A percentile compares a stretch with the other conserved stretches of the same genome.
phyloP scores from a whole-genome alignment of 2,329 filamentous ascomycete genomes.

The Amphichorda felina region DNA sequence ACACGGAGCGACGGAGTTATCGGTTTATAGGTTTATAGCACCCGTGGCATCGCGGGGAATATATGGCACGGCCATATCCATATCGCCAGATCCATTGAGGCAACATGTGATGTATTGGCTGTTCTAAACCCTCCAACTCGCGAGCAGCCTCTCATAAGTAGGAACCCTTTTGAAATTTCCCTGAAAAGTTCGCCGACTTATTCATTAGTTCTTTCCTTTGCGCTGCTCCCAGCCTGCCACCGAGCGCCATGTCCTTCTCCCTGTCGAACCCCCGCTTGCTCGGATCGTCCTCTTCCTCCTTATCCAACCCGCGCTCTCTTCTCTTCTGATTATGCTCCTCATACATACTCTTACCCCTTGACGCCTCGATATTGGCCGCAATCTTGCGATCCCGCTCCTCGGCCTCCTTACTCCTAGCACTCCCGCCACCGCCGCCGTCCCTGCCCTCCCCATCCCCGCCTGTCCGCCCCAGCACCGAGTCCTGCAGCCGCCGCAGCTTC shows the following conservation, averaged over 20 bases:
- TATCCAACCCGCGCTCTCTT: slow-evolving; percentile 15
- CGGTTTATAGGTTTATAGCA: neutral
- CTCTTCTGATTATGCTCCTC: slow-evolving; percentile 38
- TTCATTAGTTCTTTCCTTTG: slow-evolving; percentile 71
- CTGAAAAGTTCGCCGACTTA: slow-evolving; percentile 70
- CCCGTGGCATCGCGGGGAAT: neutral
- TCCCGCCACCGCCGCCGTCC: slow-evolving; percentile 22
- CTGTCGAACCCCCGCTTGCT: slow-evolving; percentile 80
- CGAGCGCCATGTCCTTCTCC: slow-evolving; percentile 85
- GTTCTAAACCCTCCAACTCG: neutral
- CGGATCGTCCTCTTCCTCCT: slow-evolving; percentile 73
- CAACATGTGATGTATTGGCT: neutral
- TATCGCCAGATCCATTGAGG: too few relatives aligned
- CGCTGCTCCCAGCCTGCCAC: slow-evolving; percentile 56
- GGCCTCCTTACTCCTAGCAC: slow-evolving; percentile 40
- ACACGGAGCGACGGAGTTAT: slow-evolving; percentile 8
- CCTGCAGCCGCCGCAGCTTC: slow-evolving; percentile 67
- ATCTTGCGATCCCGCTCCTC: slow-evolving; percentile 39
- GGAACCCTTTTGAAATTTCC: slow-evolving; percentile 68
- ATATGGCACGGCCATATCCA: neutral
- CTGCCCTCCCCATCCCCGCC: slow-evolving; percentile 24
- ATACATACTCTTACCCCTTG: slow-evolving; percentile 45
- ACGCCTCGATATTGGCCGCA: slow-evolving; percentile 36
- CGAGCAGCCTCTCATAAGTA: slow-evolving; percentile 29
- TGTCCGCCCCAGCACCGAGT: slow-evolving; percentile 68